Evolutionary conservation across 2,329 filamentous ascomycete genomes (phyloP), one percentile per base, ranked within the genome.

Genomic region (Triangularia setosa): DNA sequence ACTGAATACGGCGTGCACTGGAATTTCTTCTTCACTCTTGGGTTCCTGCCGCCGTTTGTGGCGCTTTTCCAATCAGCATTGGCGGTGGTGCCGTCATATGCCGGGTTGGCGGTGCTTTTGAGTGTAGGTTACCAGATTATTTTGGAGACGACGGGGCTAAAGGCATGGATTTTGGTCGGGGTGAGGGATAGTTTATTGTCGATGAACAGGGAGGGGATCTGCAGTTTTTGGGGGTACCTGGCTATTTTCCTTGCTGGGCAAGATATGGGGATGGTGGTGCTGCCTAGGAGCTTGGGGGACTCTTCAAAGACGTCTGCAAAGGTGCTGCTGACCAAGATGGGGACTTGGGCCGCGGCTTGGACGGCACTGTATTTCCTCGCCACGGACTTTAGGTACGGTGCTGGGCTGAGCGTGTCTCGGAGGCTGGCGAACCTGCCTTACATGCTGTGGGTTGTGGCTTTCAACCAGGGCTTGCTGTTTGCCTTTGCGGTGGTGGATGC

Each of bases 11-110:
- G 95, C 53, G 92, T 99, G 9, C 95, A 99, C 77, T 99, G 95
- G 95, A 99, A 99, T 77, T 99, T 99, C 77, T 99, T 99, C 83
- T 98, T 98, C 78, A 99, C 95, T 0, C 82, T 99, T 9, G 93
- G 88, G 5, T 85, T 97, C 57, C 79, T 99, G 24, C 92, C 94
- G 0, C 93, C 93, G 0, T 96, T 96, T 72, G 88, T 96, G 60
- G 93, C 94, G 27, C 75, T 95, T 0, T 91, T 94, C 66, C 91
- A 96, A 74, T 85, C 90, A 0, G 79, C 88, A 0, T 85, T 94
- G 64, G 81, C 83, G 16, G 73, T 90, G 62, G 78, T 96, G 3
- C 90, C 91, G 2, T 94, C 91, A 0, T 94, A 92, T 72, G 89
- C 92, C 16, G 80, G 85, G 1, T 83, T 97, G 27, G 88, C 92